These are phyloP conservation scores for Phytopythium oedochilum DNA, from an alignment of 352 stramenopile genomes.

Conservation along the genomic window DNA sequence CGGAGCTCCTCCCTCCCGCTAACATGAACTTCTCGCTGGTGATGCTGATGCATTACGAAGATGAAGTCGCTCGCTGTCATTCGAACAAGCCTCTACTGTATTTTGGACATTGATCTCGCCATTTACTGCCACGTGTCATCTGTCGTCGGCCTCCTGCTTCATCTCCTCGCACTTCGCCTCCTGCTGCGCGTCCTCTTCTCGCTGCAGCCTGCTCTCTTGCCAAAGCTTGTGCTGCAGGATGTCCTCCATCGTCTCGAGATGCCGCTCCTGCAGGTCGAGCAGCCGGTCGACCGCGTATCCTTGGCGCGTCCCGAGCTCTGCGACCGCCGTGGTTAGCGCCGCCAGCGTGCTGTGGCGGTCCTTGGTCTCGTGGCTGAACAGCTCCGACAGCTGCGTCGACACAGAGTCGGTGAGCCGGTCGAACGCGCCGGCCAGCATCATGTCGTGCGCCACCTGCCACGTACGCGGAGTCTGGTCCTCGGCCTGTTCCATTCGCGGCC, in stretches of 20 bases:
- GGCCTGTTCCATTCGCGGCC: slow-evolving; percentile 1
- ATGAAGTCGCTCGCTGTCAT: no score
- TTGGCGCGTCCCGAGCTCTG: slow-evolving; percentile 49
- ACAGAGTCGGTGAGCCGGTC: slow-evolving; percentile 58
- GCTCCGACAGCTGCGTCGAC: slow-evolving; percentile 41
- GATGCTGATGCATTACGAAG: no score
- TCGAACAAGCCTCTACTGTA: no score
- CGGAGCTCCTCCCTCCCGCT: neutral
- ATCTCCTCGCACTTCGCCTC: no score
- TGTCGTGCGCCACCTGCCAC: slow-evolving; percentile 48
- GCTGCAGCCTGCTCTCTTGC: slow-evolving; percentile 15
- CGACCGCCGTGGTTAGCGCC: slow-evolving; percentile 42
- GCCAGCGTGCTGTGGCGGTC: slow-evolving; percentile 20
- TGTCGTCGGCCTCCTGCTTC: no score
- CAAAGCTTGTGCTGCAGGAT: slow-evolving; percentile 51
- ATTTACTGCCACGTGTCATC: no score
- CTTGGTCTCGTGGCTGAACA: slow-evolving; percentile 25
- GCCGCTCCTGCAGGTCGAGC: slow-evolving; percentile 62
- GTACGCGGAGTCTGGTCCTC: slow-evolving; percentile 20
- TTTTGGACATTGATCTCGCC: no score
- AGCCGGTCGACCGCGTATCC: slow-evolving; percentile 34
- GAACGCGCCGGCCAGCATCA: slow-evolving; percentile 50
- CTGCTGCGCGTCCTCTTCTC: neutral
- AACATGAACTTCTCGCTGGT: no score
- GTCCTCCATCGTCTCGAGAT: slow-evolving; percentile 57